phyloP scores from a whole-genome alignment of 2,329 filamentous ascomycete genomes.

The Penicillium brasilianum region DNA sequence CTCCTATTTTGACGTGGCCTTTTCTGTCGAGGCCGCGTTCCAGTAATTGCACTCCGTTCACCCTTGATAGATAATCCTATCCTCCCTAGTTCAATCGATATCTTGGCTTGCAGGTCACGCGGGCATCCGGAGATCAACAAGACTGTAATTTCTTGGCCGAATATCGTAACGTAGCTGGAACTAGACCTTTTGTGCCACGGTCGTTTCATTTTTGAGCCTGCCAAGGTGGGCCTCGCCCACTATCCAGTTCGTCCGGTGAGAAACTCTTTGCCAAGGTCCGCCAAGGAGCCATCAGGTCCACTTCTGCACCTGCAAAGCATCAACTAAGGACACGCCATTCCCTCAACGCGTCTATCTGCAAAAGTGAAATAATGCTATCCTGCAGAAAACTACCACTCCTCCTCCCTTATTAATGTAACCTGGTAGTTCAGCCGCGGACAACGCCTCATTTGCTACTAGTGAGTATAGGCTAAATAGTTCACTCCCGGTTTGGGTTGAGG shows the following conservation, averaged over 20 bases:
- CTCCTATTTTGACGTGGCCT: background rate
- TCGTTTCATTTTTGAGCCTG: background rate
- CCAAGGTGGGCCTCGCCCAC: background rate
- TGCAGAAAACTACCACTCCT: background rate
- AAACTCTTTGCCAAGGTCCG: slow-evolving; percentile 19
- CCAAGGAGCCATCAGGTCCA: slow-evolving; percentile 19
- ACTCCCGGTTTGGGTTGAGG: background rate
- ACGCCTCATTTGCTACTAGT: background rate
- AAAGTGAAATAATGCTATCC: background rate
- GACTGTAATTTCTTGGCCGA: background rate
- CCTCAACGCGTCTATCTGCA: too few species aligned
- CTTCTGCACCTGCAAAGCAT: background rate
- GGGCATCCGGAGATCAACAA: background rate
- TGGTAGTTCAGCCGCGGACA: background rate
- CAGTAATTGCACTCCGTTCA: slow-evolving; percentile 6
- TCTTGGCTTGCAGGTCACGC: background rate
- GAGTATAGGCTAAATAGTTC: background rate
- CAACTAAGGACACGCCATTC: too few species aligned
- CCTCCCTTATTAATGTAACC: background rate
- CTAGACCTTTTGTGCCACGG: slow-evolving; percentile 2
- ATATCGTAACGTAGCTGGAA: background rate
- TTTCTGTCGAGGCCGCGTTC: background rate
- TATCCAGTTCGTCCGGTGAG: background rate
- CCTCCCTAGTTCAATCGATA: background rate
- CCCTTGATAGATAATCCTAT: background rate